phyloP scores from a whole-genome alignment of 1,284 basidiomycete species.

The Trametes pubescens region DNA sequence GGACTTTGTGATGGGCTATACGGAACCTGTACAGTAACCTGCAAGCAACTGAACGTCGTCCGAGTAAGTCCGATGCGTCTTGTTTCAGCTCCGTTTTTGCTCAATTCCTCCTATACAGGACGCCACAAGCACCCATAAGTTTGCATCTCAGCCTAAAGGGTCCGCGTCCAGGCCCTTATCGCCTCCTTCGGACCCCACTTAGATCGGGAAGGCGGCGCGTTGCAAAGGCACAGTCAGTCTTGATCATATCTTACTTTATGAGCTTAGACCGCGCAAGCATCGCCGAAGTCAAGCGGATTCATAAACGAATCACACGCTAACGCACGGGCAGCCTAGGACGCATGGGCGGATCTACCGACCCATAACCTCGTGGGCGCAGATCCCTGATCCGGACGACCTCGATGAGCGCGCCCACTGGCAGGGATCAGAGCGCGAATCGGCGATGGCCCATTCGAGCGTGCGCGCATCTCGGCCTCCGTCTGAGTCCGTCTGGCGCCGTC shows the following conservation, averaged over 20 bases:
- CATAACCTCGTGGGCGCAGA: background rate
- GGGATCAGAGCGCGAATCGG: background rate
- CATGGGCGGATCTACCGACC: background rate
- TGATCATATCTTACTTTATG: no score
- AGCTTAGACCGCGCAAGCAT: no score
- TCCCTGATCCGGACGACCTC: background rate
- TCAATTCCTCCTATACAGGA: background rate
- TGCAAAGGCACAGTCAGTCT: no score
- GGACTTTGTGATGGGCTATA: background rate
- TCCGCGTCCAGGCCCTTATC: background rate
- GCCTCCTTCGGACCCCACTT: background rate
- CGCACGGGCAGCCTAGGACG: background rate
- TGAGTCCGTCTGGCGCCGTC: no score
- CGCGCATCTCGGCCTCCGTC: background rate
- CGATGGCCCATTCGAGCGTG: background rate
- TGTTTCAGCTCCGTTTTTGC: background rate
- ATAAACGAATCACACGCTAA: no score
- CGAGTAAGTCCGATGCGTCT: background rate
- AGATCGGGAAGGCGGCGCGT: no score
- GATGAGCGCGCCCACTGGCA: background rate
- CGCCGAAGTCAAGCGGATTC: no score
- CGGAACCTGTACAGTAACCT: background rate
- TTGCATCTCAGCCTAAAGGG: conserved; percentile 6
- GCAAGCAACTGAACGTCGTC: background rate
- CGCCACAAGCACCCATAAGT: conserved; percentile 11